These are phyloP conservation scores for Quercus engelmannii DNA, from an alignment of 306 rosid genomes.

Conservation along the genomic window DNA sequence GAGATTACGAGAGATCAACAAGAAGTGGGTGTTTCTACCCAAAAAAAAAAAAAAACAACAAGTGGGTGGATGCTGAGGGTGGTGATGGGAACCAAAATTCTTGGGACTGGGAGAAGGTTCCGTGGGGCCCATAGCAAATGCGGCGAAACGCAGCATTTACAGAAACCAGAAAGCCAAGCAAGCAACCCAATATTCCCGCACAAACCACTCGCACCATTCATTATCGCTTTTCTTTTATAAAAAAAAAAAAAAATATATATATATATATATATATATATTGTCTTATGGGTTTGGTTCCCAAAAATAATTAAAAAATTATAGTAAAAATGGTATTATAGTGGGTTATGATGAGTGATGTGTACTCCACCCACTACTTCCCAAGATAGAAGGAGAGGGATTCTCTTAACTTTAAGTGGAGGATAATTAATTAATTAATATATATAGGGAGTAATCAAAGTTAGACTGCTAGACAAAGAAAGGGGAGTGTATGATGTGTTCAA, in stretches of 20 bases:
- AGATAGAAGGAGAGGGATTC: conserved; percentile 21
- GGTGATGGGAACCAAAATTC: conserved; percentile 30
- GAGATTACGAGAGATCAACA: conserved; percentile 14
- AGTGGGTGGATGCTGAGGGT: conserved; percentile 48
- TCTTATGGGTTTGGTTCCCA: not conserved
- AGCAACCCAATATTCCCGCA: not conserved
- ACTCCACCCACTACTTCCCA: conserved; percentile 30
- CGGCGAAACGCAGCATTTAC: conserved; percentile 67
- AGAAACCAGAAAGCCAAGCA: conserved; percentile 9
- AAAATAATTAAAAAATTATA: not conserved
- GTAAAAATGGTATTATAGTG: conserved; percentile 4
- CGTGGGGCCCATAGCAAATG: conserved; percentile 53
- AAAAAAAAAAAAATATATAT: too few relatives aligned
- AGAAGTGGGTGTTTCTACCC: conserved; percentile 18
- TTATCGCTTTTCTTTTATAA: too few relatives aligned
- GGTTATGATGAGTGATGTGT: conserved; percentile 18
- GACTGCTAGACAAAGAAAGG: not conserved
- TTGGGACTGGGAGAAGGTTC: conserved; percentile 28
- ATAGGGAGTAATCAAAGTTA: not conserved
- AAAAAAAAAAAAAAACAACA: not conserved
- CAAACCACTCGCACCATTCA: not conserved
- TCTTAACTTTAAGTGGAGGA: conserved; percentile 8
- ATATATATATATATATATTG: too few relatives aligned
- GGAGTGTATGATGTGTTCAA: too few relatives aligned
- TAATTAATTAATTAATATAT: not conserved